Evolutionary conservation across 2,329 filamentous ascomycete genomes (phyloP).

Genomic region (Neopestalotiopsis sp.): DNA sequence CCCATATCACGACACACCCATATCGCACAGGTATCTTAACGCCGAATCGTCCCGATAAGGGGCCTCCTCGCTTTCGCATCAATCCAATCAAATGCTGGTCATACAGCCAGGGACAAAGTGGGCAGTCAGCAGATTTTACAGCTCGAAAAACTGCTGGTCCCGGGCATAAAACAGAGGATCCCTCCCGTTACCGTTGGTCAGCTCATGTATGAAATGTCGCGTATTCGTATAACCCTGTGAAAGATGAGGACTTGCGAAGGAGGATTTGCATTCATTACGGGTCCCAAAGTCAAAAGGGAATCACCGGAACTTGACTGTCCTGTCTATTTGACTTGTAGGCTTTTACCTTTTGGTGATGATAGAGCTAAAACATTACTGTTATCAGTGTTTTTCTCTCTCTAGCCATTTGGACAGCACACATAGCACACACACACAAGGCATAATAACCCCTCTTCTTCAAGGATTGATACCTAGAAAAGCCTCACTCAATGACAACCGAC

Average conservation of each 20-base stretch:
- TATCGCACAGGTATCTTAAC: not conserved
- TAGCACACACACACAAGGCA: not conserved
- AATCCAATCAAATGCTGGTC: slow-evolving; percentile 3
- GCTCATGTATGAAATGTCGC: not conserved
- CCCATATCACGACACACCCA: not conserved
- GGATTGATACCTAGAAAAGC: not conserved
- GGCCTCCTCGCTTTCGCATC: not conserved
- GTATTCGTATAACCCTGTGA: not conserved
- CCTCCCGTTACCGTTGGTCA: not conserved
- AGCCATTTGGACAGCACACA: not conserved
- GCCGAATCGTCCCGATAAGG: not conserved
- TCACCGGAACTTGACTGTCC: not conserved
- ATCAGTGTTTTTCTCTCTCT: not conserved
- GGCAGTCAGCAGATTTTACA: slow-evolving; percentile 2
- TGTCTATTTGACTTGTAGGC: not conserved
- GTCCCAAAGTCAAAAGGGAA: not conserved
- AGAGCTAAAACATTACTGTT: not conserved
- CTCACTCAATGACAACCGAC: not conserved
- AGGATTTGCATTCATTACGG: not conserved
- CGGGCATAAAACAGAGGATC: not conserved
- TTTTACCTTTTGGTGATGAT: not conserved
- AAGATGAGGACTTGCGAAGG: not conserved
- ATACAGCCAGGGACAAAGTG: slow-evolving; percentile 1
- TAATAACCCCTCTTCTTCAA: not conserved
- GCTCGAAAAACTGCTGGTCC: not conserved